Evolutionary conservation across 2,329 filamentous ascomycete genomes (phyloP).

Genomic region (Ophiostoma fasciatum): DNA sequence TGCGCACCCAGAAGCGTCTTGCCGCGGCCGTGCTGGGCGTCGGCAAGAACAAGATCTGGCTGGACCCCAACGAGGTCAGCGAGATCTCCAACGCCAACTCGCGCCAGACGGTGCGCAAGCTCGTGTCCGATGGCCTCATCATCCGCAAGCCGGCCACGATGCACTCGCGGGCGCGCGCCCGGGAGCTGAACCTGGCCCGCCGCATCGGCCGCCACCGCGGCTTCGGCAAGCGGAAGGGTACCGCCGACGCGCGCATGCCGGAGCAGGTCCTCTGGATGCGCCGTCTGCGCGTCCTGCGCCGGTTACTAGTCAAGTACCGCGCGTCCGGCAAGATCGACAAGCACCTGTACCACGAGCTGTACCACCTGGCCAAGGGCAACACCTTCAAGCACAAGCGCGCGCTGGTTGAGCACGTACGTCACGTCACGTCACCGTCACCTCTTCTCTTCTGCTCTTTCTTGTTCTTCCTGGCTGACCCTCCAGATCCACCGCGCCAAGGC

Average conservation of each 20-base stretch:
- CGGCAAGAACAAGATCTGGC: slow-evolving; percentile 99
- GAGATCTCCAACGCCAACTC: slow-evolving; percentile 99
- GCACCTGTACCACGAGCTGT: slow-evolving; percentile 99
- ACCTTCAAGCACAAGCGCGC: slow-evolving; percentile 99
- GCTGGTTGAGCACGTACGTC: slow-evolving; percentile 97
- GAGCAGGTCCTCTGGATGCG: slow-evolving; percentile 99
- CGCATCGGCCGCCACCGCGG: slow-evolving; percentile 95
- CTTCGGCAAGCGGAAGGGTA: slow-evolving; percentile 99
- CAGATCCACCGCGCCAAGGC: slow-evolving; percentile 99
- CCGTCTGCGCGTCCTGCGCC: slow-evolving; percentile 96
- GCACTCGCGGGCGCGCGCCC: slow-evolving; percentile 95
- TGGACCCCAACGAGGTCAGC: slow-evolving; percentile 97
- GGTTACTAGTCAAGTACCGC: slow-evolving; percentile 98
- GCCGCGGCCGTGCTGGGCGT: slow-evolving; percentile 96
- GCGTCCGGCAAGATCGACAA: slow-evolving; percentile 99
- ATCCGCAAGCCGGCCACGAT: slow-evolving; percentile 99
- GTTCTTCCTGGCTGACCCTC: not conserved
- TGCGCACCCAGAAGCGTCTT: slow-evolving; percentile 99
- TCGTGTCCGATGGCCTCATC: slow-evolving; percentile 98
- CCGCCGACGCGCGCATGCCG: slow-evolving; percentile 97
- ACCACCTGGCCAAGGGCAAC: slow-evolving; percentile 99
- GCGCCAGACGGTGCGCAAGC: slow-evolving; percentile 98
- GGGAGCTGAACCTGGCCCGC: slow-evolving; percentile 87
- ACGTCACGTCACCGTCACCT: not conserved
- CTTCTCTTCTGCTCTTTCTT: not conserved